A percentile compares a stretch with the other conserved stretches of the same genome.
These are phyloP conservation scores for Papilionanthe hybrid DNA, from an alignment of 116 monocot species.

Conservation along the genomic window DNA sequence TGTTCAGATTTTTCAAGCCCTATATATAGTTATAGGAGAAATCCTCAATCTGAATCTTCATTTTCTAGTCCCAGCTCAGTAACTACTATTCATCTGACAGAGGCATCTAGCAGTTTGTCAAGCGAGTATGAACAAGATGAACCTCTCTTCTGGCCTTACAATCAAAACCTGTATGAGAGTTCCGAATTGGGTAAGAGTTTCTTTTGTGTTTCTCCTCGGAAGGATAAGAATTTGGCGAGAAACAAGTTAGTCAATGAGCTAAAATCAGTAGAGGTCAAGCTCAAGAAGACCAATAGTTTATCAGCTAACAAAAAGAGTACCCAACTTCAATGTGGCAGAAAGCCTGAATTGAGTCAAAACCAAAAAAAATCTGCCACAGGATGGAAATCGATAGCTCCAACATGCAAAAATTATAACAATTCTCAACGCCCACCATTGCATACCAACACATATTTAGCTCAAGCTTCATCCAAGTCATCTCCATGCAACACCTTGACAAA, in stretches of 20 bases:
- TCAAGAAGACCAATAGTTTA: not conserved
- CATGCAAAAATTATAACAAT: too few species aligned
- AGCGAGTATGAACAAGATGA: conserved; percentile 18
- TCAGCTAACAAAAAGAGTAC: too few species aligned
- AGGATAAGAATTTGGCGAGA: not conserved
- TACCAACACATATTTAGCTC: too few species aligned
- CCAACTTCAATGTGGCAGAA: too few species aligned
- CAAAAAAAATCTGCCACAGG: too few species aligned
- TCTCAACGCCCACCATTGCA: too few species aligned
- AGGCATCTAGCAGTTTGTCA: not conserved
- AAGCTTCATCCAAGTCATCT: too few species aligned
- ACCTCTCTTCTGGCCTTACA: conserved; percentile 56
- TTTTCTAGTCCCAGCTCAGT: not conserved
- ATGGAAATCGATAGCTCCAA: too few species aligned
- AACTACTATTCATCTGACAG: not conserved
- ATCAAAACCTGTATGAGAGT: conserved; percentile 20
- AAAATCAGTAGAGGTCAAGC: too few species aligned
- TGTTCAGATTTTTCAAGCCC: conserved; percentile 40
- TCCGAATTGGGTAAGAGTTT: conserved; percentile 34
- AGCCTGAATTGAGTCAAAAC: too few species aligned
- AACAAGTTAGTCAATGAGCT: not conserved
- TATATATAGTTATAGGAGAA: conserved; percentile 17
- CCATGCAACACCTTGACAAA: too few species aligned
- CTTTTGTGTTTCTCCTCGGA: conserved; percentile 39
- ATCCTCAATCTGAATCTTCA: conserved; percentile 8